Percentiles rank a stretch among this genome's conserved stretches.
Conservation (phyloP, 176 grass and related monocot species). For the Juncus effusus region DNA sequence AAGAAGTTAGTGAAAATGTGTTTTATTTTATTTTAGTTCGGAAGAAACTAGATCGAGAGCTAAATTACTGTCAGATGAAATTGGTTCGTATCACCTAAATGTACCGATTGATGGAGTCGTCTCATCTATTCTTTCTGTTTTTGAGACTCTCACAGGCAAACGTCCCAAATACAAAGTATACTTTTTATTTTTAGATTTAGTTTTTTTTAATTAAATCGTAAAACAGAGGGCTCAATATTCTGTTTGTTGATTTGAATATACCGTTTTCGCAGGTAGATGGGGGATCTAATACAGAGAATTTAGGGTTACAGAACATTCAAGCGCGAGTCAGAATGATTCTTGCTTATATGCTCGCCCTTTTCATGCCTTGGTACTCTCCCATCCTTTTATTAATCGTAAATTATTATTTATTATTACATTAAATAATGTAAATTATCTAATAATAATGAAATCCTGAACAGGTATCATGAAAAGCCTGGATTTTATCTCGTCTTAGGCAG, state of each 20-base stretch:
- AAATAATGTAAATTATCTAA: no score
- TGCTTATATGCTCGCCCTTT: constrained; percentile 93
- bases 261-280: constrained; percentile 60
- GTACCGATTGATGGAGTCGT: constrained; percentile 82
- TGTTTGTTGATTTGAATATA: constrained; percentile 5
- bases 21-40: constrained; percentile 50
- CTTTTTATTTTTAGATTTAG: background rate
- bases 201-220: no score
- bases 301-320: constrained; percentile 99
- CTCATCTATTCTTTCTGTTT: constrained; percentile 80
- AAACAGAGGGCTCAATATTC: background rate
- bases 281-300: constrained; percentile 76
- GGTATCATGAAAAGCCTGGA: constrained; percentile 65
- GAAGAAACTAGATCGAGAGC: constrained; percentile 86
- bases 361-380: constrained; percentile 73
- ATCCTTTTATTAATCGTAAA: no score
- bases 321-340: constrained; percentile 96
- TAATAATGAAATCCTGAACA: no score
- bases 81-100: constrained; percentile 80
- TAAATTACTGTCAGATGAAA: constrained; percentile 69
- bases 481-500: constrained; percentile 98
- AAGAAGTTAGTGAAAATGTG: background rate
- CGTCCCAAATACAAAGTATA: constrained; percentile 73
- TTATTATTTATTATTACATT: no score
- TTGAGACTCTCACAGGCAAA: constrained; percentile 73